phyloP scores from a whole-genome alignment of 768 basidiomycete genomes.

The Mycena indigotica region DNA sequence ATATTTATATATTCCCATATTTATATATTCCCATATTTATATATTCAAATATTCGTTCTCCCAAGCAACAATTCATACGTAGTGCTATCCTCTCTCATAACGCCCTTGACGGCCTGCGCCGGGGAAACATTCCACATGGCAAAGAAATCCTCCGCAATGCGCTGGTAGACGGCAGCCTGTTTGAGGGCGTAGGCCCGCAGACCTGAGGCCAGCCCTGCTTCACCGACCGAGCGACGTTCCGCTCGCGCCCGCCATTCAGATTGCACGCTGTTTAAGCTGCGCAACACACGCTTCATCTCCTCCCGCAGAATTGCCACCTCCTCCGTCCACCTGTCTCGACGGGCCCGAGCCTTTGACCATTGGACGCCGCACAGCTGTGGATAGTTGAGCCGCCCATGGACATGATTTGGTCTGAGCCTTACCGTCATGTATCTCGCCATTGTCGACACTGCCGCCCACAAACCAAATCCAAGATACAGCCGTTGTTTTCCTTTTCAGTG shows the following conservation, averaged over 20 bases:
- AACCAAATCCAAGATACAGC: slow-evolving; percentile 16
- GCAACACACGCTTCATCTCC: slow-evolving; percentile 22
- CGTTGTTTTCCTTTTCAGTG: neutral
- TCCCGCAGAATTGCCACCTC: slow-evolving; percentile 24
- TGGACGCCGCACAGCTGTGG: slow-evolving; percentile 19
- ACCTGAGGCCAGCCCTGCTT: neutral
- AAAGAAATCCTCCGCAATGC: neutral
- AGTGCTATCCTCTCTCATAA: neutral
- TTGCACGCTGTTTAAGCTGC: neutral
- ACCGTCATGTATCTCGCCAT: slow-evolving; percentile 14
- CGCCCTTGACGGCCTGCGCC: neutral
- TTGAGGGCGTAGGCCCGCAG: neutral
- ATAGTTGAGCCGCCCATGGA: neutral
- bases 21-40: too few relatives aligned
- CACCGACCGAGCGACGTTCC: neutral
- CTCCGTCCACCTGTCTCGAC: slow-evolving; percentile 22
- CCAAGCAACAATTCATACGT: neutral
- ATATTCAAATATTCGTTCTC: neutral
- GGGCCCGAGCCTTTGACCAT: slow-evolving; percentile 25
- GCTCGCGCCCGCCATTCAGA: neutral
- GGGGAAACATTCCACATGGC: neutral
- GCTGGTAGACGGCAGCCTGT: neutral
- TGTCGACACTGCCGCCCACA: neutral
- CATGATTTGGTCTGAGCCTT: neutral
- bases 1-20: too few relatives aligned